A percentile compares a stretch with the other conserved stretches of the same genome.
phyloP scores from a whole-genome alignment of 2,329 filamentous ascomycete genomes.

The Hypoxylon sp. region DNA sequence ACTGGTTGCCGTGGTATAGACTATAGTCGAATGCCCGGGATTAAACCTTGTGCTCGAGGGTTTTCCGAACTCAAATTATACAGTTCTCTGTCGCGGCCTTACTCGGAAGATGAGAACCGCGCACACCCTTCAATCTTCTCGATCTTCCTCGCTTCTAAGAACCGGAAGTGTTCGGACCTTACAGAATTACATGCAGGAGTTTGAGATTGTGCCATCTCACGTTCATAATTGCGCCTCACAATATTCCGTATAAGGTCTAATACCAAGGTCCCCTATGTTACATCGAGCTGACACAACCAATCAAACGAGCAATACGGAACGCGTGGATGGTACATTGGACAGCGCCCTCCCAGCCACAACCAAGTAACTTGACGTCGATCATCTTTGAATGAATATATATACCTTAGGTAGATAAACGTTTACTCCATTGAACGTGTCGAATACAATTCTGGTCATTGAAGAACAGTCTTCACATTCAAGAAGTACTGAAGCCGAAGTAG shows the following conservation, averaged over 20 bases:
- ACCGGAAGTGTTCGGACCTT: background rate
- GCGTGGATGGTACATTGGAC: background rate
- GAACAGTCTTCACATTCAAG: conserved; percentile 4
- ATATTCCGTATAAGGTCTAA: no score
- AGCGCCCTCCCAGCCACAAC: background rate
- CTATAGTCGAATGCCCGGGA: background rate
- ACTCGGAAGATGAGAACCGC: background rate
- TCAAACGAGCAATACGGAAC: background rate
- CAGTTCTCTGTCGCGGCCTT: background rate
- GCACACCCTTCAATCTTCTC: background rate
- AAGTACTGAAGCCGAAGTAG: background rate
- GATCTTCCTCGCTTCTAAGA: background rate
- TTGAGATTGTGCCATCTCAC: background rate
- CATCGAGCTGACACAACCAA: background rate
- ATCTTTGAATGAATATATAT: background rate
- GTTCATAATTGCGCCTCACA: conserved; percentile 1
- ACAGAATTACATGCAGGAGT: no score
- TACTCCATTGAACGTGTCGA: background rate
- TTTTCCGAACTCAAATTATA: background rate
- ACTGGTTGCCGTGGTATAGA: background rate
- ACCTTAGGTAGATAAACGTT: background rate
- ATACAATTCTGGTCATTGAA: background rate
- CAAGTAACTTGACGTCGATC: background rate
- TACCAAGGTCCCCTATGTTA: background rate
- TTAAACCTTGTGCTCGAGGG: background rate